Base-by-base conservation (phyloP, 768 basidiomycete species). In the Suillus ampliporus region DNA sequence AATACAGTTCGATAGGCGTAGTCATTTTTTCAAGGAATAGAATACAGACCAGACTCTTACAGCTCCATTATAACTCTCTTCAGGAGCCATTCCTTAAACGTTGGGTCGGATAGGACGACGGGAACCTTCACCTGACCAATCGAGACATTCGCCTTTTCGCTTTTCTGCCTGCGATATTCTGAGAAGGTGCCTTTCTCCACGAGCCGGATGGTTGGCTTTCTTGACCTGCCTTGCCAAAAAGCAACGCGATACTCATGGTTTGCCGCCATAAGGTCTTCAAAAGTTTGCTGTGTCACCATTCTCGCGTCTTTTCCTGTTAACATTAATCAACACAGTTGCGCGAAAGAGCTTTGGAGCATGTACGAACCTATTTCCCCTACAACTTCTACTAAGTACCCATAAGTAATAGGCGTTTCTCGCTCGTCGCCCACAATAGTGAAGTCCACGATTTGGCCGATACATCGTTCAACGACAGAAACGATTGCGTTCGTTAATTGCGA, bases 81-180 rank as follows among this genome's bases (percentile, higher is more conserved):
- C 14, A 48, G 35, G 47, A 66, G 23, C 65, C 63, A 64, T 28
- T 61, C 47, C 23, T 40, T 26, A 21, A 53, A 19, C 10, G 28
- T 23, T 8, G 26, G 14, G 14, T 66, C 63, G n/a, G 53, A 57
- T 14, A 64, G 37, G 6, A 66, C 54, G 6, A 53, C 48, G 1
- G 65, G 65, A 15, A 66, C 60, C 54, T 66, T 64, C 38, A 57
- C 58, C 15, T 64, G 65, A 17, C 54, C 41, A 28, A 57, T 59
- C 7, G 58, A 50, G 10, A 37, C 43, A 0, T 43, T 44, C 46
- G 50, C 17, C 37, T 23, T 37, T 13, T 58, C 40, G 35, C 47
- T 35, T 38, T 41, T 57, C 65, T 63, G 53, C 21, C n/a, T 31
- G 17, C 63, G 53, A 40, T 50, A 66, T 37, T 64, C 63, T 19